A percentile compares a stretch with the other conserved stretches of the same genome.
phyloP scores from a whole-genome alignment of 1,284 basidiomycete genomes.

The Trametes versicolor region DNA sequence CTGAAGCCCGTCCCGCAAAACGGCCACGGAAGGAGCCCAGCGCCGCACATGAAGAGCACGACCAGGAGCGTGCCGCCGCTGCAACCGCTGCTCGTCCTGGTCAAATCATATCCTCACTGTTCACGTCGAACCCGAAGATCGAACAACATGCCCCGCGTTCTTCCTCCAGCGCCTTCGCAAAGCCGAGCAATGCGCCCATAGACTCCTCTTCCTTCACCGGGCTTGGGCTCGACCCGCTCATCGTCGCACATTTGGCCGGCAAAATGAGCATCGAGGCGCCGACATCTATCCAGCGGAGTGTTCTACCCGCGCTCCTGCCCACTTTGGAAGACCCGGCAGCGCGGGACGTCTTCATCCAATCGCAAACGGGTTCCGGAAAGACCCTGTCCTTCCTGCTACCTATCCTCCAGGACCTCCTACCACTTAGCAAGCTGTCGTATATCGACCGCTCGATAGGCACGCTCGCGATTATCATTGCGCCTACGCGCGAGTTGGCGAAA shows the following conservation, averaged over 20 bases:
- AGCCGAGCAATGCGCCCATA: constrained; percentile 88
- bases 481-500: constrained; percentile 94
- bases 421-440: constrained; percentile 87
- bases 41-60: constrained; percentile 31
- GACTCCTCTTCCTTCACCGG: constrained; percentile 81
- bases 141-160: constrained; percentile 50
- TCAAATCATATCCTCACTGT: constrained; percentile 92
- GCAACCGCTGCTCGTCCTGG: constrained; percentile 51
- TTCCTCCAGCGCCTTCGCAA: constrained; percentile 44
- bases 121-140: constrained; percentile 84
- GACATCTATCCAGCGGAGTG: constrained; percentile 90
- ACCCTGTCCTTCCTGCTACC: constrained; percentile 96
- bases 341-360: constrained; percentile 94
- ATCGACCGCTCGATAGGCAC: constrained; percentile 92
- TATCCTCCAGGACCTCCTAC: constrained; percentile 94
- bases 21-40: constrained; percentile 55
- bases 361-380: constrained; percentile 98
- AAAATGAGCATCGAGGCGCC: constrained; percentile 91
- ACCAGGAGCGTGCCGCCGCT: constrained; percentile 32
- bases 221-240: constrained; percentile 84
- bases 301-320: constrained; percentile 79
- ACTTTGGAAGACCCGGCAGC: constrained; percentile 50
- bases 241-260: constrained; percentile 80
- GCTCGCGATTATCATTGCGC: constrained; percentile 93
- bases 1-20: constrained; percentile 53